Evolutionary conservation across 305 asterid genomes (phyloP).

Genomic region (Solanum aculeatissimum): DNA sequence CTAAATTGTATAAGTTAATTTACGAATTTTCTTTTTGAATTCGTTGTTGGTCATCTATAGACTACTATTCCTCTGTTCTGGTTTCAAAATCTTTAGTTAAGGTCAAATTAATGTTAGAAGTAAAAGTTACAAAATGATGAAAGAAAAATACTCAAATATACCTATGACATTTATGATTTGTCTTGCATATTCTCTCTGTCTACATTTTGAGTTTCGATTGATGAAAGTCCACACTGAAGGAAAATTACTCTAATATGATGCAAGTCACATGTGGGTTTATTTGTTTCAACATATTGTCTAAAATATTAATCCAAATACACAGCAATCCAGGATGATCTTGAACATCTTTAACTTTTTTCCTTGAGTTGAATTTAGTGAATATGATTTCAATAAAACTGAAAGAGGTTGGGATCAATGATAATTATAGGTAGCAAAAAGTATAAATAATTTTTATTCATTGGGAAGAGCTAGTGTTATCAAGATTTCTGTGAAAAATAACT

Average conservation of each 20-base stretch:
- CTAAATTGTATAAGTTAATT: neutral
- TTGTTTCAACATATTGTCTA: neutral
- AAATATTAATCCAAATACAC: neutral
- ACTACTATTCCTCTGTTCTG: neutral
- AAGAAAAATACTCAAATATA: neutral
- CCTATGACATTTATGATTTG: neutral
- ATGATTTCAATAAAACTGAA: too few relatives aligned
- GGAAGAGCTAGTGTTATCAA: too few relatives aligned
- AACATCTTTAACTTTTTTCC: too few relatives aligned
- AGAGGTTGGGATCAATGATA: too few relatives aligned
- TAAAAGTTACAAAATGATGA: too few relatives aligned
- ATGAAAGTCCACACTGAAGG: neutral
- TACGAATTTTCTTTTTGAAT: neutral
- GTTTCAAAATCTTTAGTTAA: neutral
- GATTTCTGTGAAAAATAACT: too few relatives aligned
- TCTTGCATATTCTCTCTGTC: neutral
- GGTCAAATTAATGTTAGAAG: neutral
- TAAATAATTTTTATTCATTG: too few relatives aligned
- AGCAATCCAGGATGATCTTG: neutral
- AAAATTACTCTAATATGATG: neutral
- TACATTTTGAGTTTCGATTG: too few relatives aligned
- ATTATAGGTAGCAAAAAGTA: too few relatives aligned
- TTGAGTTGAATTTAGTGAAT: too few relatives aligned
- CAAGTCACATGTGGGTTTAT: neutral
- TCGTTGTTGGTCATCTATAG: neutral